phyloP scores from a whole-genome alignment of 768 basidiomycete species.

The Astraeus odoratus region DNA sequence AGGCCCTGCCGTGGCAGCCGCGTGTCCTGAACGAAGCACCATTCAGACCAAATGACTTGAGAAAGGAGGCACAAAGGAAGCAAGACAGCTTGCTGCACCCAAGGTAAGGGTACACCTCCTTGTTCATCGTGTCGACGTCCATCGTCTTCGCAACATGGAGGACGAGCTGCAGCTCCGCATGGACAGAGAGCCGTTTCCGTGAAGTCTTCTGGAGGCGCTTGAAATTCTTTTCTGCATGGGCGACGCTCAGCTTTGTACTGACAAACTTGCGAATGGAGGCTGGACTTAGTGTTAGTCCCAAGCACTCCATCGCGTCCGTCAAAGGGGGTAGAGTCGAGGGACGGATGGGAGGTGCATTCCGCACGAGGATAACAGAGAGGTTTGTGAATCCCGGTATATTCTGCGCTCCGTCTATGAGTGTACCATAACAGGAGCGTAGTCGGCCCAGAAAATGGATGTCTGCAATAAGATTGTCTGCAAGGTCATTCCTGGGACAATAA shows the following conservation, averaged over 20 bases:
- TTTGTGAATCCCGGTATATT: neutral
- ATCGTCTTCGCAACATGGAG: neutral
- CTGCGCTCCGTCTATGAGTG: neutral
- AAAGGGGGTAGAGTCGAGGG: neutral
- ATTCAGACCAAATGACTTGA: neutral
- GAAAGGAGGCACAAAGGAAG: neutral
- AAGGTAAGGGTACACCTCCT: neutral
- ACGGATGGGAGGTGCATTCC: neutral
- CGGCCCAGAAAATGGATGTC: slow-evolving; percentile 1
- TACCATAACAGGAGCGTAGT: neutral
- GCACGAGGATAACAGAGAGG: neutral
- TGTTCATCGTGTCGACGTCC: neutral
- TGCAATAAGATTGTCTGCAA: neutral
- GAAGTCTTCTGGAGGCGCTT: neutral
- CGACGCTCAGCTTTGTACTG: neutral
- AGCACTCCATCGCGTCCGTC: neutral
- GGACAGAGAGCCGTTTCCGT: neutral
- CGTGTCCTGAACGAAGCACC: neutral
- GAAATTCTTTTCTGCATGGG: neutral
- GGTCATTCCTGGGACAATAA: neutral
- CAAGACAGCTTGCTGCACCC: slow-evolving; percentile 2
- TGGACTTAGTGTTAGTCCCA: neutral
- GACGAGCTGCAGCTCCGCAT: slow-evolving; percentile 1
- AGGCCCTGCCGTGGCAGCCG: neutral
- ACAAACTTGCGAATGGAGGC: neutral